phyloP scores from a whole-genome alignment of 768 basidiomycete species.

The Lentinula guzmanii region DNA sequence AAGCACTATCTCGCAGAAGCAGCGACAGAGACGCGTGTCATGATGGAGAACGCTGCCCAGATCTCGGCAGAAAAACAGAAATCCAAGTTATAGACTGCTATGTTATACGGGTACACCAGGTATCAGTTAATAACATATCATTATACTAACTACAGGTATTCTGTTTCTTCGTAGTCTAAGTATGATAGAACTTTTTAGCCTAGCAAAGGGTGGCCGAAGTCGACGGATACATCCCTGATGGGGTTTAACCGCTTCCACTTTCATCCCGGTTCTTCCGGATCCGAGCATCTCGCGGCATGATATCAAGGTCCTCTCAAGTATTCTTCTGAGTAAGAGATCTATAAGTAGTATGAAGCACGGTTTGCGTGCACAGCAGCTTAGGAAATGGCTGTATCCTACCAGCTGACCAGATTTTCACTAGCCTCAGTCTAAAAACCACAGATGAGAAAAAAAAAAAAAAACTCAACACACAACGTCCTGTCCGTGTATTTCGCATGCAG shows the following conservation, averaged over 20 bases:
- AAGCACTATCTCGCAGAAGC: conserved; percentile 75
- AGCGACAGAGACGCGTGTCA: conserved; percentile 66
- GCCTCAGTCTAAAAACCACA: background rate
- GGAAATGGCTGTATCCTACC: no score
- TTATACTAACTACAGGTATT: background rate
- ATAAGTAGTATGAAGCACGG: no score
- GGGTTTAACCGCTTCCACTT: background rate
- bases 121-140: background rate
- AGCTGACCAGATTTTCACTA: no score
- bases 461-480: background rate
- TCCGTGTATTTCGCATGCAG: background rate
- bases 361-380: no score
- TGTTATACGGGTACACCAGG: no score
- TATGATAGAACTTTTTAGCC: background rate
- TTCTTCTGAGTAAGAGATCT: no score
- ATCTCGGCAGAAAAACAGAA: conserved; percentile 15
- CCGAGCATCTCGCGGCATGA: background rate
- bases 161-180: no score
- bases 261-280: background rate
- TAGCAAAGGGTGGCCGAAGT: background rate
- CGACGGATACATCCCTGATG: conserved; percentile 2
- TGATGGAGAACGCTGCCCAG: conserved; percentile 65
- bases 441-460: background rate
- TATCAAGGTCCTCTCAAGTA: no score
- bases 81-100: conserved; percentile 22